phyloP scores from a whole-genome alignment of 352 stramenopile genomes.

The Phytophthora cactorum region DNA sequence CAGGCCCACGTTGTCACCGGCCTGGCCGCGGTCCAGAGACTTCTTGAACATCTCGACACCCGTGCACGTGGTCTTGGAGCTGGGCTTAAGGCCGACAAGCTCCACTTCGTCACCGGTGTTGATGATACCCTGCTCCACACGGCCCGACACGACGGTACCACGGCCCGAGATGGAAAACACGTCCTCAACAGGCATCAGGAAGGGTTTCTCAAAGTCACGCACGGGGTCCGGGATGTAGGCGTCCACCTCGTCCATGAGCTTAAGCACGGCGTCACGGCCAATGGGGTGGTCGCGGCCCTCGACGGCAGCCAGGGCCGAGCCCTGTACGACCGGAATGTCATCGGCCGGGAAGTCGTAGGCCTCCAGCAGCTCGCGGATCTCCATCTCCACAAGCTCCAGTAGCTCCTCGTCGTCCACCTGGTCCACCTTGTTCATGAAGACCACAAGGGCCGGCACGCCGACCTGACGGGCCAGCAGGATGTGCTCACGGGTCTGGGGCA shows the following conservation, averaged over 20 bases:
- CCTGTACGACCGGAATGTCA: slow-evolving; percentile 94
- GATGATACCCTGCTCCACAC: slow-evolving; percentile 92
- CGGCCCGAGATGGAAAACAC: slow-evolving; percentile 97
- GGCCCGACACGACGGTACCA: slow-evolving; percentile 97
- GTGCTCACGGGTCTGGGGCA: slow-evolving; percentile 96
- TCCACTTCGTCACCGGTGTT: slow-evolving; percentile 66
- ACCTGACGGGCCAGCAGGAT: slow-evolving; percentile 96
- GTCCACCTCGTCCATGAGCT: slow-evolving; percentile 94
- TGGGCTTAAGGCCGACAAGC: slow-evolving; percentile 50
- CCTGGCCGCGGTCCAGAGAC: slow-evolving; percentile 92
- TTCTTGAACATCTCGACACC: slow-evolving; percentile 99
- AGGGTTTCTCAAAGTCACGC: slow-evolving; percentile 95
- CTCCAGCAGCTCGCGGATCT: slow-evolving; percentile 66
- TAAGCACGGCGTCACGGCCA: slow-evolving; percentile 85
- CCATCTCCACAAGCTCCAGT: slow-evolving; percentile 48
- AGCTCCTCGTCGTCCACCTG: slow-evolving; percentile 43
- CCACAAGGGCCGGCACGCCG: slow-evolving; percentile 90
- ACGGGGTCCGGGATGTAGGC: slow-evolving; percentile 87
- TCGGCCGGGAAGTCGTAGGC: slow-evolving; percentile 97
- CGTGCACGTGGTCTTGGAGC: slow-evolving; percentile 62
- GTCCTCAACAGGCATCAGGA: slow-evolving; percentile 98
- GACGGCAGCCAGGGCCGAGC: slow-evolving; percentile 93
- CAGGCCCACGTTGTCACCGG: slow-evolving; percentile 96
- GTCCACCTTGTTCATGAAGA: slow-evolving; percentile 97
- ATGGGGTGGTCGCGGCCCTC: slow-evolving; percentile 90